Percentiles rank a stretch among this genome's conserved stretches.
Conservation (phyloP, 441 rosid genomes). For the Syzygium syzygioides region DNA sequence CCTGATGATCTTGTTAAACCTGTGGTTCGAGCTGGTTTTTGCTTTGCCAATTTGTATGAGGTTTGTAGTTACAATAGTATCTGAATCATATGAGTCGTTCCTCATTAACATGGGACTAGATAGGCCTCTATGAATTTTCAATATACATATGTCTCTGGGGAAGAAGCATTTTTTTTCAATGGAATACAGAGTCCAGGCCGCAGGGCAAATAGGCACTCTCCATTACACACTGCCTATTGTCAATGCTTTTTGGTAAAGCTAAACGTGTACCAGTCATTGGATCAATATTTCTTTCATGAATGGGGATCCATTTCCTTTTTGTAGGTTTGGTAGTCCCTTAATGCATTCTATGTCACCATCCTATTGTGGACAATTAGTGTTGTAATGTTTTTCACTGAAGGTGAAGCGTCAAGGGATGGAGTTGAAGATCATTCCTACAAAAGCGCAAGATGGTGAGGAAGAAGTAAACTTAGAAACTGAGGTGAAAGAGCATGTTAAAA, state of each 20-base stretch:
- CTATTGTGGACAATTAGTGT: neutral
- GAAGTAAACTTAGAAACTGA: neutral
- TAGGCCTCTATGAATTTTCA: neutral
- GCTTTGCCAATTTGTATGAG: too few relatives aligned
- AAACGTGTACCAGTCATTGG: neutral
- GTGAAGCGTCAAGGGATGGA: neutral
- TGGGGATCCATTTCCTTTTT: too few relatives aligned
- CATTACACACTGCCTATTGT: too few relatives aligned
- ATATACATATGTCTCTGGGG: neutral
- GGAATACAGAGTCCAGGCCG: too few relatives aligned
- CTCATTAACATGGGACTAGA: neutral
- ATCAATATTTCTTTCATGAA: neutral
- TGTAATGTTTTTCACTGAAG: neutral
- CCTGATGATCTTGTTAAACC: too few relatives aligned
- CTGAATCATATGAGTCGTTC: too few relatives aligned
- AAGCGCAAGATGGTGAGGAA: neutral
- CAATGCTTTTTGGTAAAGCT: too few relatives aligned
- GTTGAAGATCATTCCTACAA: neutral
- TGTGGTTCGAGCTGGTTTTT: too few relatives aligned
- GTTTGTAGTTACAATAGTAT: too few relatives aligned
- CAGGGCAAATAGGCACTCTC: too few relatives aligned
- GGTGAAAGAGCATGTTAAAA: neutral
- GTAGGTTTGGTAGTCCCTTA: neutral
- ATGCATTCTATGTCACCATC: neutral
- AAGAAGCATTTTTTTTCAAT: neutral